These are phyloP conservation scores for Solidago caesia DNA, from an alignment of 129 eudicot genomes.

Conservation along the genomic window DNA sequence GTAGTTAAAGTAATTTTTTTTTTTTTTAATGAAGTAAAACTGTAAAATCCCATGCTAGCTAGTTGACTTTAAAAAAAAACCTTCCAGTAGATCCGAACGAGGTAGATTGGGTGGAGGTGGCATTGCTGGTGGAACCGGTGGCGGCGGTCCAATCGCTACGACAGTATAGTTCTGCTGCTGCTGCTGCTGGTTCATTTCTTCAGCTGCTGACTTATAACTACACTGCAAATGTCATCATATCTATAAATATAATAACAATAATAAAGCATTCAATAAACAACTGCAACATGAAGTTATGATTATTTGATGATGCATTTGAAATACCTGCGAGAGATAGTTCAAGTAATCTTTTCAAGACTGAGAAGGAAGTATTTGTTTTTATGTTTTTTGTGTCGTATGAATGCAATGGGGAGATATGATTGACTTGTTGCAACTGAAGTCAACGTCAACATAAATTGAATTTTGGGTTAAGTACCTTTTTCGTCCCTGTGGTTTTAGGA, in stretches of 20 bases:
- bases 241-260: not conserved
- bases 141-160: not conserved
- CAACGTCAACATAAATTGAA: not conserved
- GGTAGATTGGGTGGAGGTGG: constrained; percentile 24
- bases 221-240: not conserved
- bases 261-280: not conserved
- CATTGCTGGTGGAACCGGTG: not conserved
- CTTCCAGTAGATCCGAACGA: constrained; percentile 18
- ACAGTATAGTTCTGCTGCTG: not conserved
- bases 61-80: not conserved
- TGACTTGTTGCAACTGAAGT: not conserved
- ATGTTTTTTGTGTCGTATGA: not conserved
- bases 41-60: not conserved
- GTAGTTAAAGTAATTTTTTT: no score
- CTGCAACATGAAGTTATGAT: not conserved
- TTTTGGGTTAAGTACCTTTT: no score
- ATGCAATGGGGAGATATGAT: not conserved
- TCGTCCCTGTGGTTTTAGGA: no score
- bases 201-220: constrained; percentile 1
- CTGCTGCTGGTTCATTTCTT: not conserved
- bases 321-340: not conserved
- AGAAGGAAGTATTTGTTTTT: no score
- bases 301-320: not conserved
- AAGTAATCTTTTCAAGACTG: not conserved
- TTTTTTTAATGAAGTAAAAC: no score